Evolutionary conservation across 805 yeast species (phyloP).

Genomic region (Candida mattraensis): DNA sequence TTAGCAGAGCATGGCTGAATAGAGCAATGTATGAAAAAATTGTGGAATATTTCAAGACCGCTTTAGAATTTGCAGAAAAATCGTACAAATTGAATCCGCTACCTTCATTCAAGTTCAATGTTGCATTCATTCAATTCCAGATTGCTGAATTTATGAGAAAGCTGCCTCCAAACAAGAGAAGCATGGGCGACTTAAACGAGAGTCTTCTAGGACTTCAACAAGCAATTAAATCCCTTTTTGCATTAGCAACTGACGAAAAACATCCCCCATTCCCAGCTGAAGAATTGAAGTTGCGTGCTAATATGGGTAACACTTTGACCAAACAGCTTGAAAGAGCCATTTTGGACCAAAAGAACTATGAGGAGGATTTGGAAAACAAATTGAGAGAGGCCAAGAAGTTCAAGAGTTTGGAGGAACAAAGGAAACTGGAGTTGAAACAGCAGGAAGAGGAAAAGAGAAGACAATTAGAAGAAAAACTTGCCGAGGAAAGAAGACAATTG

Average conservation of each 20-base stretch:
- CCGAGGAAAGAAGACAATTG: constrained; percentile 46
- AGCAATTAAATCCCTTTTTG: constrained; percentile 60
- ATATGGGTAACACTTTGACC: constrained; percentile 75
- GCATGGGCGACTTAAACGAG: constrained; percentile 56
- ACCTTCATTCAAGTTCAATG: constrained; percentile 65
- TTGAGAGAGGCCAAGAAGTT: constrained; percentile 71
- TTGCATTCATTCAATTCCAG: constrained; percentile 82
- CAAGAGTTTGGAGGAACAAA: constrained; percentile 55
- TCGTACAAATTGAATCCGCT: constrained; percentile 48
- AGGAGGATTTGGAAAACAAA: constrained; percentile 54
- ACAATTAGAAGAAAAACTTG: constrained; percentile 42
- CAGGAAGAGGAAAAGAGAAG: constrained; percentile 47
- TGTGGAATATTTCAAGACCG: constrained; percentile 54
- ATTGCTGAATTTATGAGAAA: constrained; percentile 80
- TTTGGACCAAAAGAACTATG: constrained; percentile 71
- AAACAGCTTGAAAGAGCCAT: constrained; percentile 69
- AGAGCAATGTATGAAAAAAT: constrained; percentile 72
- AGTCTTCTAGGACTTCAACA: constrained; percentile 57
- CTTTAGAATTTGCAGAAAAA: constrained; percentile 60
- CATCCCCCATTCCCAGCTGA: constrained; percentile 77
- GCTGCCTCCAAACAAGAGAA: constrained; percentile 56
- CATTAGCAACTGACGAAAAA: constrained; percentile 51
- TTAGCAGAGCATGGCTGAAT: constrained; percentile 87
- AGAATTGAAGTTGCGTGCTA: constrained; percentile 84
- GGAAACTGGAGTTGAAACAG: constrained; percentile 40